These are phyloP conservation scores for Scheffersomyces cryptocercus DNA, from an alignment of 1,139 yeast genomes.

Conservation along the genomic window DNA sequence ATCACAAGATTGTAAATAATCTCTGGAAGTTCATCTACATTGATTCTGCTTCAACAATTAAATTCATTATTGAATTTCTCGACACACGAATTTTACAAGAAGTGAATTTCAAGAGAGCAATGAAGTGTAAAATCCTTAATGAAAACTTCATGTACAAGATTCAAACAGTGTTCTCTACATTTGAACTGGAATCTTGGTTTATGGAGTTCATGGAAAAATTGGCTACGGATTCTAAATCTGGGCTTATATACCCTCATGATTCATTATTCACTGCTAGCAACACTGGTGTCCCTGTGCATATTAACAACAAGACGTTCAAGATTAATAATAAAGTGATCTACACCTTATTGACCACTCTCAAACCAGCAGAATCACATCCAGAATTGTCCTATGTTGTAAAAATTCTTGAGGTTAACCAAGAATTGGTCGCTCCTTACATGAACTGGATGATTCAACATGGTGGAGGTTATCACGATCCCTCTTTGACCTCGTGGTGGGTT, in stretches of 20 bases:
- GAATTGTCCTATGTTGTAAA: slow-evolving; percentile 59
- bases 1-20: slow-evolving; percentile 56
- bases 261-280: slow-evolving; percentile 48
- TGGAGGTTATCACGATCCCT: slow-evolving; percentile 68
- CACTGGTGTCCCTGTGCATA: slow-evolving; percentile 31
- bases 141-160: slow-evolving; percentile 71
- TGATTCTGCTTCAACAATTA: slow-evolving; percentile 50
- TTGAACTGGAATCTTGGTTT: slow-evolving; percentile 24
- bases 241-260: slow-evolving; percentile 64
- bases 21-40: slow-evolving; percentile 64
- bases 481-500: slow-evolving; percentile 78
- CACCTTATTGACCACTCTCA: slow-evolving; percentile 61
- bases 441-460: slow-evolving; percentile 53
- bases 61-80: slow-evolving; percentile 47
- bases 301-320: slow-evolving; percentile 52
- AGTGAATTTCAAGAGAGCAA: slow-evolving; percentile 58
- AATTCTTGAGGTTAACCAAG: slow-evolving; percentile 61
- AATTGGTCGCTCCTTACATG: slow-evolving; percentile 73
- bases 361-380: slow-evolving; percentile 75
- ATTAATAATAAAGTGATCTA: slow-evolving; percentile 69
- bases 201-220: slow-evolving; percentile 45
- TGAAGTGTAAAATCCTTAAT: slow-evolving; percentile 75
- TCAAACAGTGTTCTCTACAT: slow-evolving; percentile 50
- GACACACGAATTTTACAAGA: slow-evolving; percentile 58
- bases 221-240: slow-evolving; percentile 51